A percentile compares a stretch with the other conserved stretches of the same genome.
These are phyloP conservation scores for Saccharomycopsis malanga DNA, from an alignment of 805 yeast genomes.

Conservation along the genomic window DNA sequence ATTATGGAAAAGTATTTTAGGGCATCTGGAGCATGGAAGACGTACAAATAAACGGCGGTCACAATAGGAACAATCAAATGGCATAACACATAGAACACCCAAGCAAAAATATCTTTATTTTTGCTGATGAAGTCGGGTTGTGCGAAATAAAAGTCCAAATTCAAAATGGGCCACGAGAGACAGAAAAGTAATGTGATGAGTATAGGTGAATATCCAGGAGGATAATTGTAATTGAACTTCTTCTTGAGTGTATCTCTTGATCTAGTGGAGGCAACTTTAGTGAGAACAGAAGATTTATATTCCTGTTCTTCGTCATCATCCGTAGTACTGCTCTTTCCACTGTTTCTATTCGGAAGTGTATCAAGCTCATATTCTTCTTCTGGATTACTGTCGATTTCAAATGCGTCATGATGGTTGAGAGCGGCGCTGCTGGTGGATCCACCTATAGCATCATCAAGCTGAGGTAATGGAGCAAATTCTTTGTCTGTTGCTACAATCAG, in stretches of 20 bases:
- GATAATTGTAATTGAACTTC: conserved; percentile 7
- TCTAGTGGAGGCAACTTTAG: background rate
- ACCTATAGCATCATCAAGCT: background rate
- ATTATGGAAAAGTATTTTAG: conserved; percentile 46
- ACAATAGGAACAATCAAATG: conserved; percentile 57
- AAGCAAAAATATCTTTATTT: conserved; percentile 47
- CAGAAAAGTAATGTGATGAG: conserved; percentile 37
- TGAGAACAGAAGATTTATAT: no score
- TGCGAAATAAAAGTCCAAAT: conserved; percentile 37
- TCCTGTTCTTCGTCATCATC: no score
- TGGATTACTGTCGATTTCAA: conserved; percentile 1
- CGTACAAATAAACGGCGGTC: conserved; percentile 55
- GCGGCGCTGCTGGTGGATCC: background rate
- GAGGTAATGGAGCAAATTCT: background rate
- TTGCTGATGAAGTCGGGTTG: conserved; percentile 34
- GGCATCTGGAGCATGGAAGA: conserved; percentile 62
- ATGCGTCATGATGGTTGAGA: background rate
- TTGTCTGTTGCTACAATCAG: background rate
- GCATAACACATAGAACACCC: conserved; percentile 55
- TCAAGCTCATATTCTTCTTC: background rate
- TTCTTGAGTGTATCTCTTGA: no score
- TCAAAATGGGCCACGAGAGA: conserved; percentile 43
- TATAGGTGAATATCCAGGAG: conserved; percentile 22
- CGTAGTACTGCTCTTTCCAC: background rate
- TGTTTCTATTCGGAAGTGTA: no score